These are phyloP conservation scores for Candida tibetensis DNA, from an alignment of 805 yeast species.

Conservation along the genomic window DNA sequence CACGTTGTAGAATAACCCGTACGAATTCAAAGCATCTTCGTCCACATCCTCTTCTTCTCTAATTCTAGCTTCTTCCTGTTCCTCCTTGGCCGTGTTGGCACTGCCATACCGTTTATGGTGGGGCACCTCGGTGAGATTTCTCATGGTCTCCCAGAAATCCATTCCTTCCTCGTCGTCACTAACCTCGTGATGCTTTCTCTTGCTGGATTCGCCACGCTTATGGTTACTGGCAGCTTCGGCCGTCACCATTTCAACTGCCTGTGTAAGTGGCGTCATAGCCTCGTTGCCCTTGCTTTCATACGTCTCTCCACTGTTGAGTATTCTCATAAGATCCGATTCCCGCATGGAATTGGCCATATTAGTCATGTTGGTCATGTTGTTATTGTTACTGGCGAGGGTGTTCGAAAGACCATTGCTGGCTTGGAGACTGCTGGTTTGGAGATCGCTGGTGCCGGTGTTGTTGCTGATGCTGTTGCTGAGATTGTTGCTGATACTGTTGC, in stretches of 20 bases:
- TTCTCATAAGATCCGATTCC: neutral
- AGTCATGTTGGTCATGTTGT: neutral
- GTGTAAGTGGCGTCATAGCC: constrained; percentile 36
- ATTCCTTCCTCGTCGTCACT: constrained; percentile 57
- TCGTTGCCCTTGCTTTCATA: neutral
- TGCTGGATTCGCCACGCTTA: constrained; percentile 6
- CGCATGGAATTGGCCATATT: neutral
- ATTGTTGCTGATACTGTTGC: constrained; percentile 37
- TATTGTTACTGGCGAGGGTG: neutral
- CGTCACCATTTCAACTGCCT: constrained; percentile 39
- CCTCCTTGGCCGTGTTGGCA: neutral
- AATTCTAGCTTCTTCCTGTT: neutral
- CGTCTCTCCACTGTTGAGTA: neutral
- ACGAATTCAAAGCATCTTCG: constrained; percentile 33
- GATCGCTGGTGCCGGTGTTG: constrained; percentile 33
- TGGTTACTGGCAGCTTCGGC: constrained; percentile 25
- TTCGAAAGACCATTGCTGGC: neutral
- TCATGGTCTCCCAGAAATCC: constrained; percentile 72
- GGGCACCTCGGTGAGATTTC: constrained; percentile 45
- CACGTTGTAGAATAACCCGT: constrained; percentile 38
- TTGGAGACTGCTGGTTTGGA: neutral
- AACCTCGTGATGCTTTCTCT: constrained; percentile 7
- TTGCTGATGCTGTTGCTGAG: constrained; percentile 9
- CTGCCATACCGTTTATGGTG: neutral
- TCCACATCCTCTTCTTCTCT: constrained; percentile 28